Conservation (phyloP, 2,329 filamentous ascomycete genomes). For the Pseudogymnoascus sp. region DNA sequence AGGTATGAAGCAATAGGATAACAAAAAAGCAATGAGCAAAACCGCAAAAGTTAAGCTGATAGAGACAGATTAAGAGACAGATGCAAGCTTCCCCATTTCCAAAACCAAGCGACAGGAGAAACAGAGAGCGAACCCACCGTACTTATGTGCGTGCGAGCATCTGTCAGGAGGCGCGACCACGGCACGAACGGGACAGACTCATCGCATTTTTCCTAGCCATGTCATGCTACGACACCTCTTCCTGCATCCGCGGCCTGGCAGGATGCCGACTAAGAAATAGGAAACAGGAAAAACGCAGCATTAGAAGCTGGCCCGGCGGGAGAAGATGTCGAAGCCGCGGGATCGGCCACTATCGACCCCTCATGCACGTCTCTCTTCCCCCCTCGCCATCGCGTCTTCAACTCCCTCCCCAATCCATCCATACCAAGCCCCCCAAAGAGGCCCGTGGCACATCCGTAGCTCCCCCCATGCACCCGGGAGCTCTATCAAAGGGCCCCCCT, state of each 20-base stretch:
- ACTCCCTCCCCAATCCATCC: background rate
- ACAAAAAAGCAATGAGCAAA: background rate
- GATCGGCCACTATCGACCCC: conserved; percentile 1
- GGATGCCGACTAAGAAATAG: background rate
- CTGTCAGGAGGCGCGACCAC: background rate
- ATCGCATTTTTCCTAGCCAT: background rate
- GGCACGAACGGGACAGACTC: background rate
- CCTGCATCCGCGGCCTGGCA: background rate
- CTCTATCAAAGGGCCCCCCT: background rate
- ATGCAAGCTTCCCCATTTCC: background rate
- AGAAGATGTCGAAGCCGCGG: conserved; percentile 1
- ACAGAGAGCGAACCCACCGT: background rate
- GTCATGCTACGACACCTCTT: background rate
- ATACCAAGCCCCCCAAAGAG: background rate
- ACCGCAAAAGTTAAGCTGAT: background rate
- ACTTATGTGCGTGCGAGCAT: background rate
- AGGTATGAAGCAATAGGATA: background rate
- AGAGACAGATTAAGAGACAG: background rate
- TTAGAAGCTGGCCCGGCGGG: background rate
- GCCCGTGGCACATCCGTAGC: background rate
- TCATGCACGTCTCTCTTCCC: background rate
- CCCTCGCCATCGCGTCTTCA: background rate
- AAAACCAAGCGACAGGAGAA: background rate
- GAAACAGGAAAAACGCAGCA: background rate
- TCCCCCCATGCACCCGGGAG: background rate